phyloP scores from a whole-genome alignment of 208 protist genomes.

The Acanthamoeba castellanii region DNA sequence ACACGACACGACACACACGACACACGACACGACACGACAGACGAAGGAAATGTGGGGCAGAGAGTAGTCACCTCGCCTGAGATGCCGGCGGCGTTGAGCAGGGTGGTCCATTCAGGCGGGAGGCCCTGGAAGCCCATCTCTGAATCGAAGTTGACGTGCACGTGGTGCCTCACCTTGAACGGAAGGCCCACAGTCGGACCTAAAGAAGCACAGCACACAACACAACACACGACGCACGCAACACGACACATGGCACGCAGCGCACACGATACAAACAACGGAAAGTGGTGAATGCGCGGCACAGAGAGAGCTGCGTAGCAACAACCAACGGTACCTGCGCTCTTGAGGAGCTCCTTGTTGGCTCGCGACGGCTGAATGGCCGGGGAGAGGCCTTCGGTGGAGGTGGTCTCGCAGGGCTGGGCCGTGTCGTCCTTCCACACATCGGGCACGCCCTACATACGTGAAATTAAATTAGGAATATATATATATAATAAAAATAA shows the following conservation, averaged over 20 bases:
- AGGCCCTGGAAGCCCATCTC: conserved; percentile 57
- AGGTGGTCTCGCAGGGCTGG: conserved; percentile 37
- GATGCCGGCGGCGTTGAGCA: conserved; percentile 57
- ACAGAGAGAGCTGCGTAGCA: too few species aligned
- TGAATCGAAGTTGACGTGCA: conserved; percentile 63
- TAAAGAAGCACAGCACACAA: background rate
- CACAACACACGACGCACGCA: background rate
- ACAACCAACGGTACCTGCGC: background rate
- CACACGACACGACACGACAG: background rate
- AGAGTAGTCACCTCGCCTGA: background rate
- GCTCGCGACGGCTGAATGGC: conserved; percentile 25
- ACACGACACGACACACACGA: background rate
- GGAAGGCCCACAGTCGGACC: conserved; percentile 4
- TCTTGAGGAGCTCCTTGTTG: conserved; percentile 22
- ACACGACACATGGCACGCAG: background rate
- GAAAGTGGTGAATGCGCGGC: background rate
- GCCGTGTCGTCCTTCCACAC: conserved; percentile 49
- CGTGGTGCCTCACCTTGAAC: conserved; percentile 55
- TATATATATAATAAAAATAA: background rate
- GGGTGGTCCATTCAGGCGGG: conserved; percentile 49
- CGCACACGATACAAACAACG: too few species aligned
- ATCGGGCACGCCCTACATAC: conserved; percentile 9
- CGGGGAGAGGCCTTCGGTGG: conserved; percentile 33
- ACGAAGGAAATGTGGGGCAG: background rate
- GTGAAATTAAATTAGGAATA: background rate